phyloP scores from a whole-genome alignment of 1,139 yeast genomes.

The Pichia norvegensis region DNA sequence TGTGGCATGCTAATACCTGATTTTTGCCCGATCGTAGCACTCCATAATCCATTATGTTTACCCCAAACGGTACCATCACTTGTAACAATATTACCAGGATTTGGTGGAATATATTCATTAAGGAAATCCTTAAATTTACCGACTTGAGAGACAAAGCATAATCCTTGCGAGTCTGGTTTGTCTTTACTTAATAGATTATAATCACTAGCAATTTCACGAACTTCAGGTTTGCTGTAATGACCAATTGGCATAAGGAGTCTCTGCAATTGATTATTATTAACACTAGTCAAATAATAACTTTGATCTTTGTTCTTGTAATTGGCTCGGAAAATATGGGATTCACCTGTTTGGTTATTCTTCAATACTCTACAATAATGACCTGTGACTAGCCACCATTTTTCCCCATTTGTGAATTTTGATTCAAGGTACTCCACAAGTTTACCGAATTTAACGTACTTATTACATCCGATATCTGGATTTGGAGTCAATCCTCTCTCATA shows the following conservation, averaged over 20 bases:
- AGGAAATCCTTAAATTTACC: slow-evolving; percentile 72
- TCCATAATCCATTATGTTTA: slow-evolving; percentile 79
- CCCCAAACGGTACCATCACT: slow-evolving; percentile 75
- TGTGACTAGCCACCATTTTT: slow-evolving; percentile 79
- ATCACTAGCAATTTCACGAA: slow-evolving; percentile 57
- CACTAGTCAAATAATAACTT: slow-evolving; percentile 76
- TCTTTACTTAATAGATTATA: slow-evolving; percentile 52
- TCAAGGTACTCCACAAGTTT: slow-evolving; percentile 49
- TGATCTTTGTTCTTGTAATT: slow-evolving; percentile 68
- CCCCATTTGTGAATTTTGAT: slow-evolving; percentile 19
- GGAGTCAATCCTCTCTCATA: slow-evolving; percentile 78
- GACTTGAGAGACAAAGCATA: slow-evolving; percentile 80
- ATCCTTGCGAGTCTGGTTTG: slow-evolving; percentile 90
- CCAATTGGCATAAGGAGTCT: slow-evolving; percentile 74
- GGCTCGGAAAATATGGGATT: slow-evolving; percentile 50
- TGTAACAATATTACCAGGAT: slow-evolving; percentile 72
- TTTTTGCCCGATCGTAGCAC: slow-evolving; percentile 87
- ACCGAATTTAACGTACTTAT: slow-evolving; percentile 81
- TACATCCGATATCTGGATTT: slow-evolving; percentile 90
- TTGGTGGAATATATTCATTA: slow-evolving; percentile 61
- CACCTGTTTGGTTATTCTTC: slow-evolving; percentile 27
- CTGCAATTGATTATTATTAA: slow-evolving; percentile 40
- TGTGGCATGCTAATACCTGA: slow-evolving; percentile 80
- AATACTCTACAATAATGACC: slow-evolving; percentile 83
- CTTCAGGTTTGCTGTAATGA: slow-evolving; percentile 62